Conservation (phyloP, 1,139 yeast genomes). For the Taphrina confusa region DNA sequence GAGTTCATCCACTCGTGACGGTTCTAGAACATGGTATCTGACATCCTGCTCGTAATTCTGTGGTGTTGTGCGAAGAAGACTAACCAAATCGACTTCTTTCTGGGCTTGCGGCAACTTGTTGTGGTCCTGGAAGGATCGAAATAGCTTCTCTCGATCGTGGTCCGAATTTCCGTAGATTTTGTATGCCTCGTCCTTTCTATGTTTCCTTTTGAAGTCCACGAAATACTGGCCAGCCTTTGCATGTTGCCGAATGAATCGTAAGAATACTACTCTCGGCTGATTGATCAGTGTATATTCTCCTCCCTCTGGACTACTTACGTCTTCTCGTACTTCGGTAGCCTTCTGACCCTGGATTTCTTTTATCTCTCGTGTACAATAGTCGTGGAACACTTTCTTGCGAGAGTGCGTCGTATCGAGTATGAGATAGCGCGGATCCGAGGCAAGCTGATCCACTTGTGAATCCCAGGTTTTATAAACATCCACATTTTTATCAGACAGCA, state of each 20-base stretch:
- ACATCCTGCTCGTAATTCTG: neutral
- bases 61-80: neutral
- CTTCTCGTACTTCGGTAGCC: conserved; percentile 36
- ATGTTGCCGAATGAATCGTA: conserved; percentile 46
- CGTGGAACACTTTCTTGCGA: conserved; percentile 50
- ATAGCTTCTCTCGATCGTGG: conserved; percentile 50
- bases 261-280: conserved; percentile 44
- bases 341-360: conserved; percentile 36
- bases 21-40: neutral
- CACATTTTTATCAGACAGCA: conserved; percentile 45
- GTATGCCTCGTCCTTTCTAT: conserved; percentile 46
- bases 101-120: neutral
- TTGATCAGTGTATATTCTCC: neutral
- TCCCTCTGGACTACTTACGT: conserved; percentile 38
- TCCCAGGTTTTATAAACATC: conserved; percentile 56
- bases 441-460: conserved; percentile 49
- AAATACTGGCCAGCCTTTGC: conserved; percentile 47
- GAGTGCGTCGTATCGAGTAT: conserved; percentile 46
- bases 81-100: conserved; percentile 15
- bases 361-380: conserved; percentile 49
- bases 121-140: conserved; percentile 46
- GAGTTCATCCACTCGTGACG: neutral
- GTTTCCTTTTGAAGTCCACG: conserved; percentile 53
- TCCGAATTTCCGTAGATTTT: conserved; percentile 46
- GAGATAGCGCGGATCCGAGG: conserved; percentile 50